Percentiles rank a stretch among this genome's conserved stretches.
Conservation (phyloP, 257 asterid genomes). For the Petunia secreta region DNA sequence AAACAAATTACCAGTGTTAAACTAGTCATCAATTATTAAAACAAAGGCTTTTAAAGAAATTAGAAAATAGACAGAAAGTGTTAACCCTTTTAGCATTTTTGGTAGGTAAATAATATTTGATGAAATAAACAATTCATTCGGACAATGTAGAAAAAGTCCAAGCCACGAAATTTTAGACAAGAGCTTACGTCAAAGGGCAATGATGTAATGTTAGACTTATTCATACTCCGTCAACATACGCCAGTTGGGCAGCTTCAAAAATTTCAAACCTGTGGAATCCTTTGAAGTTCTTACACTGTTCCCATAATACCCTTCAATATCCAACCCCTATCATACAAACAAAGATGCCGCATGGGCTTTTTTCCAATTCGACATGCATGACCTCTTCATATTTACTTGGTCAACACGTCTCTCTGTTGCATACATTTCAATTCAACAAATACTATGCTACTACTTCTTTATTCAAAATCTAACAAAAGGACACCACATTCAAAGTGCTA, state of each 20-base stretch:
- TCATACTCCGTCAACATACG: slow-evolving; percentile 1
- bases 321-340: neutral
- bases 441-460: neutral
- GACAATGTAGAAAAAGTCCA: neutral
- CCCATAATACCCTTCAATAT: slow-evolving; percentile 5
- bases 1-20: too few relatives aligned
- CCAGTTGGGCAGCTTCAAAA: neutral
- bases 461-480: slow-evolving; percentile 2
- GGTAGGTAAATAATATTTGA: too few relatives aligned
- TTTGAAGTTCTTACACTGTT: neutral
- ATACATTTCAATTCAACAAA: slow-evolving; percentile 20
- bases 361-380: slow-evolving; percentile 6
- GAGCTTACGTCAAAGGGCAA: neutral
- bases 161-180: neutral
- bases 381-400: neutral
- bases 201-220: neutral
- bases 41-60: too few relatives aligned
- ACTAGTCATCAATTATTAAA: too few relatives aligned
- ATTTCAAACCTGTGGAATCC: neutral
- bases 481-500: slow-evolving; percentile 16
- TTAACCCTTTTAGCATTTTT: too few relatives aligned
- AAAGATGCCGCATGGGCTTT: neutral
- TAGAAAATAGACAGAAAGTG: too few relatives aligned
- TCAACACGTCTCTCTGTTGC: neutral
- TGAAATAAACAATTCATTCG: too few relatives aligned